Evolutionary conservation across 257 asterid genomes (phyloP), one percentile per base, ranked within the genome.

Genomic region (Linderniella brevidens): DNA sequence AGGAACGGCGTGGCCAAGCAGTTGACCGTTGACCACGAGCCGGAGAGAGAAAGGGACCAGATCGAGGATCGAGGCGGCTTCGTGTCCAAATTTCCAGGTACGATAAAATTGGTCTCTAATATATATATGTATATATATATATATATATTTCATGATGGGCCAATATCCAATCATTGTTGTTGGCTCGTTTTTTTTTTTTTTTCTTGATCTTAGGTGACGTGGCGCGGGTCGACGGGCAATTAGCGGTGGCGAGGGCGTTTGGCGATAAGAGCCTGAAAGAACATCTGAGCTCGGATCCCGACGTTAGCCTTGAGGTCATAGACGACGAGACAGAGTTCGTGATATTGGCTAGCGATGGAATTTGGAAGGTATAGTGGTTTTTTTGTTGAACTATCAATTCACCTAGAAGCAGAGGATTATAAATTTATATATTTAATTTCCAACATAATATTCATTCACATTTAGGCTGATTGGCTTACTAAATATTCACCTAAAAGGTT

Each of bases 61-160:
- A 86, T 86, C 46, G 94, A 86, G 69, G 82, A 92, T 72, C 82
- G 82, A 60, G 97, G 97, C 17, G 97, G 97, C 10, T 86, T 86
- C 60, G 95, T 86, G 19, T 77, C 97, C 15, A 79, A 79, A 50
- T 38, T 86, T 56, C 97, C 97, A 53, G 94, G 96, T 85, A 63
- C 40, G 15, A 17, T 18, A 15, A 4, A 46, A 15, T 12, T 25
- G 32, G 32, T n/a, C n/a, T n/a, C n/a, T n/a, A n/a, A n/a, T n/a
- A n/a, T n/a, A n/a, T n/a, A n/a, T n/a, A n/a, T n/a, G n/a, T n/a
- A n/a, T n/a, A n/a, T n/a, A n/a, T n/a, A n/a, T n/a, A n/a, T n/a
- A n/a, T n/a, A n/a, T n/a, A n/a, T n/a, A n/a, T n/a, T n/a, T n/a
- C n/a, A n/a, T n/a, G n/a, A n/a, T n/a, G n/a, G n/a, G n/a, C n/a